phyloP scores from a whole-genome alignment of 169 alveolate species.

The Plasmodium blacklocki region DNA sequence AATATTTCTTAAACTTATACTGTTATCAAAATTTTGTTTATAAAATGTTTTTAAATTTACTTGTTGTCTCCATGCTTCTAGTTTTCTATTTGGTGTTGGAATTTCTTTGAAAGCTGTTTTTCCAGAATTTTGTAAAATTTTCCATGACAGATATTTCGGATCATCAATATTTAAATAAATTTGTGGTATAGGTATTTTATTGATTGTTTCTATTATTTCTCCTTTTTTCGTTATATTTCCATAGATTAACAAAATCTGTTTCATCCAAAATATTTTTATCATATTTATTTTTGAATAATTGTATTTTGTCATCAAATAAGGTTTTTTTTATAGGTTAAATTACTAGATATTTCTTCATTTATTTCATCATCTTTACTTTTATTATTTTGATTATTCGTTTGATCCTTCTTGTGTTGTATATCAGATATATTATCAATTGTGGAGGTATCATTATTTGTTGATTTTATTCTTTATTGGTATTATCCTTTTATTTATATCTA shows the following conservation, averaged over 20 bases:
- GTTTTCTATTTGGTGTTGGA: constrained; percentile 75
- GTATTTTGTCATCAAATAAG: constrained; percentile 54
- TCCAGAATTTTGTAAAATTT: constrained; percentile 76
- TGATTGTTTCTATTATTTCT: constrained; percentile 43
- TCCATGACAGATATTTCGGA: constrained; percentile 68
- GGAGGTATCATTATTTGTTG: neutral
- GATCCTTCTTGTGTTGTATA: neutral
- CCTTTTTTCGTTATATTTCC: constrained; percentile 70
- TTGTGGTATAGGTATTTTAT: constrained; percentile 59
- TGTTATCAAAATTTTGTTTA: constrained; percentile 65
- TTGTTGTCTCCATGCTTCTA: constrained; percentile 78
- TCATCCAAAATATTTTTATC: constrained; percentile 62
- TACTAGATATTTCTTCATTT: constrained; percentile 43
- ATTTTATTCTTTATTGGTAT: too few species aligned
- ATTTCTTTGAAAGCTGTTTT: constrained; percentile 58
- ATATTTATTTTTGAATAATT: constrained; percentile 51
- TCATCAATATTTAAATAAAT: constrained; percentile 71
- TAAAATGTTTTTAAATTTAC: constrained; percentile 67
- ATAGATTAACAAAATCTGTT: constrained; percentile 47
- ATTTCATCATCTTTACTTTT: constrained; percentile 9
- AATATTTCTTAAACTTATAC: constrained; percentile 60
- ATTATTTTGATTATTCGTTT: neutral
- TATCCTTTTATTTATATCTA: neutral
- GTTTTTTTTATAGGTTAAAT: constrained; percentile 52
- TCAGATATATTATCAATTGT: neutral